Evolutionary conservation across 2,329 filamentous ascomycete species (phyloP).

Genomic region (Chaetomium strumarium): DNA sequence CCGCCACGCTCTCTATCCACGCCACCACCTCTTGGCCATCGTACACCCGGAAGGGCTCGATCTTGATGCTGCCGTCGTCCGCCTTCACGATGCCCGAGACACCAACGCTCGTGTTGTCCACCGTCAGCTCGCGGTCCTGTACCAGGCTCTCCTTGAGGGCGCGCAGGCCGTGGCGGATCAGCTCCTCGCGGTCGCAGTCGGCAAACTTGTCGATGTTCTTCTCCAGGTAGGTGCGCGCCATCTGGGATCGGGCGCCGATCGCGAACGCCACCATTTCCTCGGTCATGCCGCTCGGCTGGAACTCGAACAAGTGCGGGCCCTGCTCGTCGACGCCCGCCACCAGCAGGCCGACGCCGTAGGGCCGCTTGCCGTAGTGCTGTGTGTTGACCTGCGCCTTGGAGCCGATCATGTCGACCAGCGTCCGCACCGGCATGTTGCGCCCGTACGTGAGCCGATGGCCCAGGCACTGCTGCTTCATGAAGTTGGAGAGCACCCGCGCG

Average conservation of each 20-base stretch:
- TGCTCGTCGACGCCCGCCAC: constrained; percentile 91
- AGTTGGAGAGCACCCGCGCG: constrained; percentile 98
- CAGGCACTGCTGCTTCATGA: constrained; percentile 99
- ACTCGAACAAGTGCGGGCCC: constrained; percentile 95
- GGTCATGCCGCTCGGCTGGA: constrained; percentile 92
- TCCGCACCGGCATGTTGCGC: constrained; percentile 83
- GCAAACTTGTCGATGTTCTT: constrained; percentile 81
- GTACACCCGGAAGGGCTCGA: constrained; percentile 83
- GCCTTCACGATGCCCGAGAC: constrained; percentile 61
- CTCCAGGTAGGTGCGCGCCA: constrained; percentile 96
- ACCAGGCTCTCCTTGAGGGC: constrained; percentile 93
- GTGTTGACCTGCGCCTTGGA: constrained; percentile 98
- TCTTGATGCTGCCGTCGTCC: constrained; percentile 45
- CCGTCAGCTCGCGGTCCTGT: constrained; percentile 94
- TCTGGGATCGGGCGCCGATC: constrained; percentile 92
- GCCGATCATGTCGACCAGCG: constrained; percentile 85
- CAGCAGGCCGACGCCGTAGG: constrained; percentile 89
- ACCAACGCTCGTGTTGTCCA: constrained; percentile 93
- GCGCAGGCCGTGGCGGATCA: constrained; percentile 83
- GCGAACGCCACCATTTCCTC: constrained; percentile 96
- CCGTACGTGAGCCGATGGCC: constrained; percentile 93
- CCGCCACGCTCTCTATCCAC: constrained; percentile 71
- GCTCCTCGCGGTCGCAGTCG: constrained; percentile 69
- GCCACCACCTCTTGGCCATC: constrained; percentile 82
- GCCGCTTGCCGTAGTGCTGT: constrained; percentile 92